These are phyloP conservation scores for Solanum arcanum DNA, from an alignment of 257 asterid genomes.

Conservation along the genomic window DNA sequence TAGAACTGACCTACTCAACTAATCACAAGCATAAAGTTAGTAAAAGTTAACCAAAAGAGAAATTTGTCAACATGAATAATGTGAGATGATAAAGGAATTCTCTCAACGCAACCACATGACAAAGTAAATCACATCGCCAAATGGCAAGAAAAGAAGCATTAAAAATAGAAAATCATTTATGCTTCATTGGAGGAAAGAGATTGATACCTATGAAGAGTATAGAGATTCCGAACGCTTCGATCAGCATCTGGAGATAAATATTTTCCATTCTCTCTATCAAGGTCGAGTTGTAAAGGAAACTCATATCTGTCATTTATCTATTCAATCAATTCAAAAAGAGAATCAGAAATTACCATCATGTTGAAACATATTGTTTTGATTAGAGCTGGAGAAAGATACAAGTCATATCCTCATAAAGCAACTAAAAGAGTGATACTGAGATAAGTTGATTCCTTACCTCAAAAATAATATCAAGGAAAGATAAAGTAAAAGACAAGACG, in stretches of 20 bases:
- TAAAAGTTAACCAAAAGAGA: neutral
- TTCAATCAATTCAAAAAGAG: neutral
- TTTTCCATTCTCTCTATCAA: slow-evolving; percentile 76
- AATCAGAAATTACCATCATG: neutral
- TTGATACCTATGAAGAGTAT: slow-evolving; percentile 77
- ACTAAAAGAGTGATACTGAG: neutral
- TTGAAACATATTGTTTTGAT: neutral
- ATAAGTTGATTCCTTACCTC: neutral
- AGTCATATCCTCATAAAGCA: neutral
- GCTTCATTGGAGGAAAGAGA: neutral
- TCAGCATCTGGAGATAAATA: slow-evolving; percentile 83
- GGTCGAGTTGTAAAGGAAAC: slow-evolving; percentile 88
- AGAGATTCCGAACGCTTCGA: slow-evolving; percentile 65
- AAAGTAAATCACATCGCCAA: neutral
- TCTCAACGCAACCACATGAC: neutral
- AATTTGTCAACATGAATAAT: neutral
- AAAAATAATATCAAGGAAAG: neutral
- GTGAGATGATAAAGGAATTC: neutral
- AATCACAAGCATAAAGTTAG: neutral
- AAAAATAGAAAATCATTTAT: neutral
- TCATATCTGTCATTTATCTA: slow-evolving; percentile 92
- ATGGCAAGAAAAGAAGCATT: neutral
- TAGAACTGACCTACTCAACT: neutral
- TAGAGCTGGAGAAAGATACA: neutral
- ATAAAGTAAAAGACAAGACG: neutral